These are phyloP conservation scores for Lentinula boryana DNA, from an alignment of 768 basidiomycete genomes.

Conservation along the genomic window DNA sequence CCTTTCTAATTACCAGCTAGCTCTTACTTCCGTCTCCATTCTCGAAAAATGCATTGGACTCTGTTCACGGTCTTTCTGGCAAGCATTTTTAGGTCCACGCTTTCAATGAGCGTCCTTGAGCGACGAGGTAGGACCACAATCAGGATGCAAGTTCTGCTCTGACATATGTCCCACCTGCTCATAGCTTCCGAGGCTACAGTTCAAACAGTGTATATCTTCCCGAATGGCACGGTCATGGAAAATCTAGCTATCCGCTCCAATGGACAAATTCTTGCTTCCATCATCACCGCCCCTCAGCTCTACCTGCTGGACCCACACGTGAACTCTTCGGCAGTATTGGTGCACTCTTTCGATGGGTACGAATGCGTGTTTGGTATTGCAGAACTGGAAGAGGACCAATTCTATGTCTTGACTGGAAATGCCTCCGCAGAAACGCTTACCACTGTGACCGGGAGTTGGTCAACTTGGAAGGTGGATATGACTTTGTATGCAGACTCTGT, in stretches of 20 bases:
- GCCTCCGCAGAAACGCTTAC: background rate
- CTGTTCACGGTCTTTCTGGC: too few relatives aligned
- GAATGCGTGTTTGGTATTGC: background rate
- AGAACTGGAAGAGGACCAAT: background rate
- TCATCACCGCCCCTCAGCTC: background rate
- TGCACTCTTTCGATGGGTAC: background rate
- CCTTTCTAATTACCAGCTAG: too few relatives aligned
- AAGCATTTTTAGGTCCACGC: too few relatives aligned
- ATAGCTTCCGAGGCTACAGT: background rate
- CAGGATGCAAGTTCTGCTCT: too few relatives aligned
- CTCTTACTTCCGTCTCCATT: too few relatives aligned
- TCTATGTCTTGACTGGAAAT: background rate
- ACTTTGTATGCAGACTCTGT: background rate
- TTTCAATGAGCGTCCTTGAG: too few relatives aligned
- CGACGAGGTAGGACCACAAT: too few relatives aligned
- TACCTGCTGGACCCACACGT: background rate
- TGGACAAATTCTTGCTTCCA: background rate
- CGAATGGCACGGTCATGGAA: background rate
- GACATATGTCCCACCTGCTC: background rate
- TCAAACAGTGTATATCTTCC: background rate
- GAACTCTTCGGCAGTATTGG: background rate
- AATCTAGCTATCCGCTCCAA: background rate
- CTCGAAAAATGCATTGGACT: too few relatives aligned
- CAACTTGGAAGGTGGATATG: background rate
- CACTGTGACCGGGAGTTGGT: background rate